phyloP scores from a whole-genome alignment of 2,329 filamentous ascomycete species.

The Fusarium bulbicola region DNA sequence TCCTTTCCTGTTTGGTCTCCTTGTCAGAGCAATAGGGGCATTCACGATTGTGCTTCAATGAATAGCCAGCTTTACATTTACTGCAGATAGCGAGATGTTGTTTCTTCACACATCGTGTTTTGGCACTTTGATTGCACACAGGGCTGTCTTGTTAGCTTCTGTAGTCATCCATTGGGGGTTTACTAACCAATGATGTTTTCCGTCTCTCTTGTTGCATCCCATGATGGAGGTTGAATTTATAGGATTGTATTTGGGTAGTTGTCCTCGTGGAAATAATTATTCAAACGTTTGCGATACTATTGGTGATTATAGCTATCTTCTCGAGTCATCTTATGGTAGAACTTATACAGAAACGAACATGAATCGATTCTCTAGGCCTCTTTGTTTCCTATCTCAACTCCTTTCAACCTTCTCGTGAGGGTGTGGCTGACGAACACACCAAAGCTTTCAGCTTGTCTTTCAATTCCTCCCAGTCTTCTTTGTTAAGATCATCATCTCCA shows the following conservation, averaged over 20 bases:
- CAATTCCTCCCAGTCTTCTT: background rate
- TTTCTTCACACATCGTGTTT: background rate
- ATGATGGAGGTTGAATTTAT: background rate
- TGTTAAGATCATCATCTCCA: background rate
- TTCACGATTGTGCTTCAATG: background rate
- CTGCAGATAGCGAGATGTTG: background rate
- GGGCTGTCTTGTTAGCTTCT: background rate
- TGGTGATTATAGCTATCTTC: background rate
- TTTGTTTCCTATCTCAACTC: background rate
- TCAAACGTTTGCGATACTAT: background rate
- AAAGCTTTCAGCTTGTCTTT: background rate
- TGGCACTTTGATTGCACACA: background rate
- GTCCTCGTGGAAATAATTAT: fast-evolving
- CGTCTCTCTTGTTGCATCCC: fast-evolving
- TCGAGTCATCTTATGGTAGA: too few relatives aligned
- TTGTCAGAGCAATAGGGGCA: background rate
- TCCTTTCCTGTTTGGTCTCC: too few relatives aligned
- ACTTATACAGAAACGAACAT: background rate
- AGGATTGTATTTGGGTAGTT: background rate
- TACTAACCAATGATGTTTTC: background rate
- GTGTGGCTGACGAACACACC: fast-evolving
- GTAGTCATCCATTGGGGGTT: too few relatives aligned
- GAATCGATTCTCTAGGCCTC: background rate
- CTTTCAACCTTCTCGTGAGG: background rate
- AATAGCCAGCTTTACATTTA: too few relatives aligned